Base-by-base conservation (phyloP, 306 rosid genomes). In the Quillaja saponaria region DNA sequence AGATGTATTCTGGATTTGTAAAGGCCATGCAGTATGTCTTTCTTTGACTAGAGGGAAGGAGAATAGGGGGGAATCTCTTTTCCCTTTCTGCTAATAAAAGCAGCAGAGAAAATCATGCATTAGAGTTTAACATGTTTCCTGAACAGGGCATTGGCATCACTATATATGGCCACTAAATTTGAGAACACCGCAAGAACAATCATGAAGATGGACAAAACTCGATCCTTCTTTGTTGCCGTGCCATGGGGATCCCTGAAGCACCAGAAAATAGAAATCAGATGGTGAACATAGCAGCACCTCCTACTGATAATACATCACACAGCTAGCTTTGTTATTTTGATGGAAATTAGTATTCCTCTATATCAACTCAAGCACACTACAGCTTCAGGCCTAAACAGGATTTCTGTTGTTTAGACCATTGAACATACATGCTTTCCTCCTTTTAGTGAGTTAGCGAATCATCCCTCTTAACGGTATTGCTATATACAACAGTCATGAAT, bases 121-220 rank as follows among this genome's bases (percentile, higher is more conserved):
- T 45, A 55, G 47, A 16, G 64, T 60, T n/a, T 19, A 51, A 34
- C 66, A 7, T 45, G 54, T 55, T 70, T 68, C 53, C 47, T 57
- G 16, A 78, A 67, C 61, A 80, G 37, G 58, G 84, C 48, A 14
- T 48, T 48, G 15, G 68, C 78, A 20, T 85, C 74, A 51, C 84
- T 82, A 73, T 80, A 85, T 63, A 85, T 73, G 14, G 86, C 92
- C 62, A 82, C 74, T 54, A 53, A 16, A 55, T 85, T 85, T 19
- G 88, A 63, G 20, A 73, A 67, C 64, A 73, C 73, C 8, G 78
- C 78, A 6, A 73, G 69, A 35, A 17, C 58, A 66, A 73, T 67
- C 78, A 73, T 73, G 73, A 66, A 42, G 60, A 60, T 56, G 6
- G 73, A 66, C 7, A 53, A 13, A 33, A 54, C 44, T 59, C 52